Base-by-base conservation (phyloP, 2,329 filamentous ascomycete species). In the Ceratocystis eucalypticola region DNA sequence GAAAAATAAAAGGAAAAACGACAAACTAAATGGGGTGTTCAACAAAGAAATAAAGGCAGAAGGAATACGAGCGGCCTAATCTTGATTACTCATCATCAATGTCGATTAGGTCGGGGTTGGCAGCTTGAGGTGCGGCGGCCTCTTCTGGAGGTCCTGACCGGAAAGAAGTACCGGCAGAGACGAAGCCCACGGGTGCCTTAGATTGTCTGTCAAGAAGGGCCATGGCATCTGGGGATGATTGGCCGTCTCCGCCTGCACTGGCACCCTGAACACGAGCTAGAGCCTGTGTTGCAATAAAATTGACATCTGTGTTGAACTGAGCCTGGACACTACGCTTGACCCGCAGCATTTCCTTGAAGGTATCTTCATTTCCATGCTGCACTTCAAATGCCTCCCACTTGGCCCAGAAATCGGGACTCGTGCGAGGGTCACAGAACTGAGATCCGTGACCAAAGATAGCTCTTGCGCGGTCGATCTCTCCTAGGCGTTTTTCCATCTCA, bases 331-430 rank as follows among this genome's bases (percentile, higher is more conserved):
- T 96, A 74, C 94, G 82, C 81, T 97, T 99, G 80, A 99, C 91
- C 37, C 94, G 87, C 69, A 97, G 81, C 94, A 99, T 99, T 75
- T 99, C 94, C 79, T 96, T 96, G 82, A 95, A 99, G 0, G 95
- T 99, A 75, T 99, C 94, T 75, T 99, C 95, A 77, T 99, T 99
- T 70, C 94, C 94, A 73, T 99, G 94, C 74, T 95, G 89, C 25
- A 97, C 91, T 76, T 99, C 95, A 75, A 99, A 99, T 65, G 86
- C 82, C 76, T 99, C 94, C 94, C 94, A 99, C 75, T 93, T 95
- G 71, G 86, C 82, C 95, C 95, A 99, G 77, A 97, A 99, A 17
- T 83, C 85, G 6, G 89, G 87, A 71, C 90, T 91, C 15, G 91
- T 96, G 65, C 95, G 83, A 7, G 94, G 94, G 75, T 99, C 95